Evolutionary conservation across 768 basidiomycete species (phyloP), one percentile per base, ranked within the genome.

Genomic region (Naganishia vishniacii): DNA sequence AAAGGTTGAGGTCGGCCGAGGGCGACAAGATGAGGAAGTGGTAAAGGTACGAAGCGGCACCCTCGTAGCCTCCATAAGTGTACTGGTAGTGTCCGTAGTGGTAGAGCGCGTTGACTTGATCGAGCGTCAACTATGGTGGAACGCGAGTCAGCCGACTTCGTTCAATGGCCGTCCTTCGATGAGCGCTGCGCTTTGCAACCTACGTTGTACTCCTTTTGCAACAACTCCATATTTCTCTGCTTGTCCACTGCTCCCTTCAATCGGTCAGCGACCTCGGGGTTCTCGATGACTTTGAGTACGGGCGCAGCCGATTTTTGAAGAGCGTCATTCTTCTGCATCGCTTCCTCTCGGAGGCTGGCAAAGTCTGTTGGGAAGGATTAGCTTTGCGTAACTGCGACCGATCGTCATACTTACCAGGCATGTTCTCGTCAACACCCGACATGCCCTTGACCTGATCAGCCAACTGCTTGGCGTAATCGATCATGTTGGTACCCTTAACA

Each of bases 61-160:
- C 89, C 71, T 86, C 87, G 81, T 99, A 99, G 78, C 91, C 91
- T 46, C 95, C 95, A 77, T 90, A 90, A n/a, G 94, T 89, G 80
- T 91, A 99, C 80, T 95, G 93, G 81, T 93, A 98, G 75, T 97
- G 88, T 60, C 95, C 95, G 79, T 94, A 97, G 80, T 92, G 91
- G 82, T 99, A 98, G 9, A 99, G 81, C 0, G 89, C 89, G 45
- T 86, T 89, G 75, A 98, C 95, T 84, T 95, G 90, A 65, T 94
- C 92, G 65, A 92, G 81, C 16, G 88, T 91, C 64, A 99, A 85
- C 94, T 98, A 77, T 0, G 4, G n/a, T 0, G 18, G 25, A n/a
- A 45, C 23, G 11, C 28, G 40, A n/a, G 32, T 34, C 26, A 60
- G 59, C 15, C 42, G 2, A 16, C 15, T 42, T 2, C 4, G 18